These are phyloP conservation scores for Usnea hakonensis DNA, from an alignment of 495 filamentous ascomycete genomes.

Conservation along the genomic window DNA sequence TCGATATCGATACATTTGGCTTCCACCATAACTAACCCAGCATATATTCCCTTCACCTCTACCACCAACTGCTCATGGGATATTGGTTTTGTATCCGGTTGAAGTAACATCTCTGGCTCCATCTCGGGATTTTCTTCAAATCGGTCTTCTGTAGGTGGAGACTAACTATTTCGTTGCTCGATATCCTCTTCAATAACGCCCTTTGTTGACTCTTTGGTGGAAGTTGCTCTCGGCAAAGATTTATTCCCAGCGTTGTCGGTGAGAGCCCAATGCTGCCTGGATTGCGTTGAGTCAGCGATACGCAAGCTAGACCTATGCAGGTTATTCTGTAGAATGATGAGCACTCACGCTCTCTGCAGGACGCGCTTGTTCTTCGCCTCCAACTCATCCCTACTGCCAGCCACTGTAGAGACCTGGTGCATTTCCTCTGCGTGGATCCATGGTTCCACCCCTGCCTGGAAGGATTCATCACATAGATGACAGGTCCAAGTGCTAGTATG, in stretches of 20 bases:
- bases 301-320: not conserved
- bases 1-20: conserved; percentile 43
- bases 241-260: not conserved
- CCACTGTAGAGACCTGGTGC: not conserved
- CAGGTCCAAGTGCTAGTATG: not conserved
- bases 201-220: not conserved
- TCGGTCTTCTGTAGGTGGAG: not conserved
- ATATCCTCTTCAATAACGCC: not conserved
- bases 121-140: not conserved
- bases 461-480: not conserved
- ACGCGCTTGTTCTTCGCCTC: not conserved
- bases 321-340: not conserved
- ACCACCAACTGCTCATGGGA: conserved; percentile 63
- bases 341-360: not conserved
- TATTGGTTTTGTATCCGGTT: conserved; percentile 62
- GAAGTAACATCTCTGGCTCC: conserved; percentile 33
- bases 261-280: not conserved
- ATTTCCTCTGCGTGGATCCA: too few species aligned
- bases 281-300: not conserved
- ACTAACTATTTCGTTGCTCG: not conserved
- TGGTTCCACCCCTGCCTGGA: not conserved
- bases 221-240: not conserved
- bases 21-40: conserved; percentile 42
- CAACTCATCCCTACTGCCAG: not conserved
- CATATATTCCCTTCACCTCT: conserved; percentile 41